phyloP scores from a whole-genome alignment of 1,139 yeast genomes.

The Yamadazyma diddensiae region DNA sequence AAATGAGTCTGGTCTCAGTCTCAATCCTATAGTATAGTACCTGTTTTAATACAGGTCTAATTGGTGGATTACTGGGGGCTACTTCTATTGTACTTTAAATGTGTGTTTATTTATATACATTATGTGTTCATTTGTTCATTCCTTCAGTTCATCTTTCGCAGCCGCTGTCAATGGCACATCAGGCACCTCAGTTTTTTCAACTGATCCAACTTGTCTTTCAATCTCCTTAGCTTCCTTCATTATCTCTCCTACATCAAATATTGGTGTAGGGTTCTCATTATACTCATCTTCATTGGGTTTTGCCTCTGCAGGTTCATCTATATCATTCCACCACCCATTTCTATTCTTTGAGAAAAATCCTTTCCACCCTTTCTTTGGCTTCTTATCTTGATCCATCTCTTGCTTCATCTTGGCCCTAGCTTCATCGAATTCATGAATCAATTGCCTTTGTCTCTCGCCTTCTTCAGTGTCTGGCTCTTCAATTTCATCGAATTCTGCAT shows the following conservation, averaged over 20 bases:
- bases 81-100: no score
- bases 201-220: conserved; percentile 18
- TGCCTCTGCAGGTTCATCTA: conserved; percentile 31
- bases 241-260: conserved; percentile 49
- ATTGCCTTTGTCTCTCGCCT: conserved; percentile 74
- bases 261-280: conserved; percentile 15
- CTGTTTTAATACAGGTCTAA: no score
- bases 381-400: conserved; percentile 28
- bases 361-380: conserved; percentile 48
- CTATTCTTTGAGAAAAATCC: conserved; percentile 73
- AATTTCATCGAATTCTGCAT: conserved; percentile 92
- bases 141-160: no score
- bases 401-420: conserved; percentile 63
- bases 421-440: conserved; percentile 80
- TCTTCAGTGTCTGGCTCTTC: conserved; percentile 95
- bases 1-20: no score
- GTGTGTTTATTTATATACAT: background rate
- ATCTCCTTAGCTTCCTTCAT: conserved; percentile 45
- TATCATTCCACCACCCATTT: conserved; percentile 86
- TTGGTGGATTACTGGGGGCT: no score
- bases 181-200: background rate
- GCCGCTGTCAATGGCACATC: conserved; percentile 6
- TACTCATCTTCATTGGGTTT: conserved; percentile 12
- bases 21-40: no score
- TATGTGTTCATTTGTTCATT: background rate